Evolutionary conservation across 225 moss, liverwort and hornwort genomes (phyloP).

Genomic region (Marchantia polymorpha): DNA sequence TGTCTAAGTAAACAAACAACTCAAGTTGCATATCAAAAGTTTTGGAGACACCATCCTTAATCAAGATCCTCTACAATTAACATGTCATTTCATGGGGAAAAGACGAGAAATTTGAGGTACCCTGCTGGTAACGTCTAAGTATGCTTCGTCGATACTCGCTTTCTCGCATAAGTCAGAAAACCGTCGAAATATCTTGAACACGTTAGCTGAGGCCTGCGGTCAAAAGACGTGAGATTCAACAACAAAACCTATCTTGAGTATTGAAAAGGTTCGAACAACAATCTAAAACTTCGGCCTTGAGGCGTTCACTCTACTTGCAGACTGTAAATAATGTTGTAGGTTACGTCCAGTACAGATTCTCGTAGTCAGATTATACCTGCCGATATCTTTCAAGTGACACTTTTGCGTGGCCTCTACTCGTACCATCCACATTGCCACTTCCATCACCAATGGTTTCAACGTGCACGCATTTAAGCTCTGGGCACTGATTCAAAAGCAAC

Average conservation of each 20-base stretch:
- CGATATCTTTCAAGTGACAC: slow-evolving; percentile 95
- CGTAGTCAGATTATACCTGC: slow-evolving; percentile 40
- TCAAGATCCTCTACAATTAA: not conserved
- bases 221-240: not conserved
- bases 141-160: slow-evolving; percentile 97
- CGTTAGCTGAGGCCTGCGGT: slow-evolving; percentile 83
- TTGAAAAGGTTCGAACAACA: not conserved
- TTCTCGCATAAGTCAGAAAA: slow-evolving; percentile 84
- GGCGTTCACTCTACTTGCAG: not conserved
- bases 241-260: not conserved
- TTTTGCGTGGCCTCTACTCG: slow-evolving; percentile 62
- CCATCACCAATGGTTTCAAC: slow-evolving; percentile 91
- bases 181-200: slow-evolving; percentile 75
- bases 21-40: not conserved
- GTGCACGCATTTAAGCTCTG: slow-evolving; percentile 80
- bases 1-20: not conserved
- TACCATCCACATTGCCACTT: slow-evolving; percentile 57
- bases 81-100: not conserved
- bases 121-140: slow-evolving; percentile 84
- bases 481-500: slow-evolving; percentile 49
- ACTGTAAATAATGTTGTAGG: not conserved
- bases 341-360: not conserved
- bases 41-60: not conserved
- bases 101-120: slow-evolving; percentile 29
- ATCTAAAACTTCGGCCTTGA: not conserved